These are phyloP conservation scores for Plenodomus lindquistii DNA, from an alignment of 2,329 filamentous ascomycete genomes.

Conservation along the genomic window DNA sequence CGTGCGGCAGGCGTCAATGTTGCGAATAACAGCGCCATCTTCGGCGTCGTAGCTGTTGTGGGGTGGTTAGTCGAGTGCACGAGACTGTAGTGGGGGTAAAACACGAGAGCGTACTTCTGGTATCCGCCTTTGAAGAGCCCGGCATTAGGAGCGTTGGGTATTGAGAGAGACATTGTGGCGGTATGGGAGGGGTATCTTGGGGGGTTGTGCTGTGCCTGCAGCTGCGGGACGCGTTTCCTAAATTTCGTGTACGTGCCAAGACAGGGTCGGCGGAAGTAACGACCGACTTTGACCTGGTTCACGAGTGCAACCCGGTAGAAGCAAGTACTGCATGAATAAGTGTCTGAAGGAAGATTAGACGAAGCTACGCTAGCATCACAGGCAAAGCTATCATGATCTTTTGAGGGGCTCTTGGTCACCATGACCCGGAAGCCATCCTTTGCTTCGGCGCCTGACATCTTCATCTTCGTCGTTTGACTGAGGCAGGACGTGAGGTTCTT, in stretches of 20 bases:
- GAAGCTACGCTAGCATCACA: too few species aligned
- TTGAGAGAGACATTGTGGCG: conserved; percentile 84
- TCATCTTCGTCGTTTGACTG: too few species aligned
- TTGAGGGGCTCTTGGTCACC: too few species aligned
- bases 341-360: too few species aligned
- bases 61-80: conserved; percentile 39
- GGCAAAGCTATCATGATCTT: too few species aligned
- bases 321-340: too few species aligned
- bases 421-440: too few species aligned
- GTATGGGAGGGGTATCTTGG: conserved; percentile 34
- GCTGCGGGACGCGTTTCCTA: conserved; percentile 35
- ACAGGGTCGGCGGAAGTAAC: conserved; percentile 18
- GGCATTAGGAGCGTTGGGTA: conserved; percentile 90
- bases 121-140: conserved; percentile 96
- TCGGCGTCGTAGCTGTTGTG: conserved; percentile 87
- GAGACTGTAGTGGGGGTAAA: conserved; percentile 19
- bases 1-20: conserved; percentile 96
- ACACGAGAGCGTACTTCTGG: conserved; percentile 71
- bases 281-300: conserved; percentile 14
- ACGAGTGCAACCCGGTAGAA: too few species aligned
- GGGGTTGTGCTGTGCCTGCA: conserved; percentile 27
- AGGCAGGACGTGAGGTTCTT: too few species aligned
- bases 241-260: conserved; percentile 19
- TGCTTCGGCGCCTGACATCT: too few species aligned
- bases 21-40: conserved; percentile 97